A percentile compares a stretch with the other conserved stretches of the same genome.
These are phyloP conservation scores for Pestalotiopsis fici DNA, from an alignment of 2,329 filamentous ascomycete genomes.

Conservation along the genomic window DNA sequence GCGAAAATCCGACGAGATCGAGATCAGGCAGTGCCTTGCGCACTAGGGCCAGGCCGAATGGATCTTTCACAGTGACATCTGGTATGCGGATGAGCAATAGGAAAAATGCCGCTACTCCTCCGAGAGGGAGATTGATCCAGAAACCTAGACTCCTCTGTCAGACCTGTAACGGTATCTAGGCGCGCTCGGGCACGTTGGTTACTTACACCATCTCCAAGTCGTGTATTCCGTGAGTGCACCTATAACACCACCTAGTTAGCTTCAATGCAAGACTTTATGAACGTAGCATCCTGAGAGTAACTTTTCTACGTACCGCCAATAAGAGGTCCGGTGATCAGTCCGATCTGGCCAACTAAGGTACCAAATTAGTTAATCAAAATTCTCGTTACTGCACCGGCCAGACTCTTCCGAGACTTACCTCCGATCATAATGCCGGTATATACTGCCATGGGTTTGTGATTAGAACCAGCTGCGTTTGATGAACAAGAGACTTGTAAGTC, in stretches of 20 bases:
- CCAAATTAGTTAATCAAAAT: background rate
- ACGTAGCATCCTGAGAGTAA: too few relatives aligned
- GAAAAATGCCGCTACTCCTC: constrained; percentile 31
- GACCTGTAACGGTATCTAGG: background rate
- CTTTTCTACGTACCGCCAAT: too few relatives aligned
- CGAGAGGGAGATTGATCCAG: constrained; percentile 48
- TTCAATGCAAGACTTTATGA: too few relatives aligned
- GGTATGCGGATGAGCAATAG: constrained; percentile 34
- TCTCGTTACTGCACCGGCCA: background rate
- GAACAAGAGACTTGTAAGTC: background rate
- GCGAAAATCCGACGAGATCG: constrained; percentile 39
- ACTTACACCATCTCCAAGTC: constrained; percentile 46
- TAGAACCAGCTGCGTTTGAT: background rate
- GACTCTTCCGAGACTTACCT: background rate
- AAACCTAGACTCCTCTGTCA: constrained; percentile 27
- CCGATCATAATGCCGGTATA: background rate
- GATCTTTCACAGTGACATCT: constrained; percentile 29
- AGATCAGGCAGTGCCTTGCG: constrained; percentile 27
- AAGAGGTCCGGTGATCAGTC: constrained; percentile 45
- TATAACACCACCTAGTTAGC: too few relatives aligned
- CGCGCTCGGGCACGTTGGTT: too few relatives aligned
- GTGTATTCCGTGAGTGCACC: constrained; percentile 39
- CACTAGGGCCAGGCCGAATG: constrained; percentile 10
- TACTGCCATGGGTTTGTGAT: background rate
- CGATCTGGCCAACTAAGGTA: constrained; percentile 40